phyloP scores from a whole-genome alignment of 495 filamentous ascomycete species.

The Talaromyces proteolyticus region DNA sequence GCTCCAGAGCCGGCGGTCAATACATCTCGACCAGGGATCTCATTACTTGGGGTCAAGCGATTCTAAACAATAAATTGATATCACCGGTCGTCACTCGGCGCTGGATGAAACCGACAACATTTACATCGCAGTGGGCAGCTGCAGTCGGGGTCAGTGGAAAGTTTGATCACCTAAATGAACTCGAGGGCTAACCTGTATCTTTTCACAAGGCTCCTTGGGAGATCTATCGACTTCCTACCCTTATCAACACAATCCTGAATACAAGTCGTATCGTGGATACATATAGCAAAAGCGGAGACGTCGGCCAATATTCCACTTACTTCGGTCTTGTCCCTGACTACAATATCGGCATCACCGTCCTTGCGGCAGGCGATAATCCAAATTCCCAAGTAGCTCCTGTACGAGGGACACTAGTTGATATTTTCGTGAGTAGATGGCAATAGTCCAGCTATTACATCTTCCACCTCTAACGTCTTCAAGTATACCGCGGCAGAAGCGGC shows the following conservation, averaged over 20 bases:
- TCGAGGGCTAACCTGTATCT: neutral
- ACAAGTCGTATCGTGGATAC: conserved; percentile 31
- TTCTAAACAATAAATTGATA: conserved; percentile 45
- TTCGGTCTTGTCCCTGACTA: neutral
- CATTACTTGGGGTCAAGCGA: conserved; percentile 44
- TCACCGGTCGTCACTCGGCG: conserved; percentile 35
- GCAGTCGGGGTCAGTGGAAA: conserved; percentile 27
- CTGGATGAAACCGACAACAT: conserved; percentile 51
- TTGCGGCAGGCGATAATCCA: conserved; percentile 30
- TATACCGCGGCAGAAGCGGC: conserved; percentile 22
- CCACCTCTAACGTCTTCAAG: neutral
- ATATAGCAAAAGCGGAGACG: conserved; percentile 49
- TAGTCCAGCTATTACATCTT: no score
- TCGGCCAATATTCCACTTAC: neutral
- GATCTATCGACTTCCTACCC: conserved; percentile 21
- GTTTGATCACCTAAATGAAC: neutral
- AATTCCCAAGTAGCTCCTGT: conserved; percentile 33
- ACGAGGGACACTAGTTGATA: neutral
- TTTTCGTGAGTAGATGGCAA: neutral
- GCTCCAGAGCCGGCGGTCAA: conserved; percentile 47
- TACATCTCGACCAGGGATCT: conserved; percentile 50
- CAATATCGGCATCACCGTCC: conserved; percentile 22
- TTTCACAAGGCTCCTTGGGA: conserved; percentile 46
- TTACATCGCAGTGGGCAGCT: conserved; percentile 39
- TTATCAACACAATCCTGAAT: neutral